Evolutionary conservation across 768 basidiomycete genomes (phyloP).

Genomic region (Pleurotus platypus): DNA sequence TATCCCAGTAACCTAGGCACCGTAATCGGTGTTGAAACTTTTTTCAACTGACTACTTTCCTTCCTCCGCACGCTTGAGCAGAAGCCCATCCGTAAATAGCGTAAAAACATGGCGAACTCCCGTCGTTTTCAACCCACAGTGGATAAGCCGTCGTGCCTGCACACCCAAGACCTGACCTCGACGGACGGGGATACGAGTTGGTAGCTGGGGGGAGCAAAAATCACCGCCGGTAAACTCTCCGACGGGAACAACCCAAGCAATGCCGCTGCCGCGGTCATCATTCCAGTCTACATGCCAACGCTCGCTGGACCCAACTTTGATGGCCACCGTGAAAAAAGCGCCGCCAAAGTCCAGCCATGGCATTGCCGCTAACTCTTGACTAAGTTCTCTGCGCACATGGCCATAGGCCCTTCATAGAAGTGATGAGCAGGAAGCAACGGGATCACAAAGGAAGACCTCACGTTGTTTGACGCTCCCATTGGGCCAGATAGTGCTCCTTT

Average conservation of each 20-base stretch:
- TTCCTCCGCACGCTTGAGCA: no score
- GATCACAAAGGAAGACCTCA: neutral
- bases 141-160: neutral
- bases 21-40: no score
- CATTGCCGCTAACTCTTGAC: neutral
- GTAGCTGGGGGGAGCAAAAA: conserved; percentile 19
- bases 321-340: conserved; percentile 20
- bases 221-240: conserved; percentile 19
- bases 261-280: conserved; percentile 10
- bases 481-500: neutral
- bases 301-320: conserved; percentile 24
- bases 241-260: conserved; percentile 17
- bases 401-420: neutral
- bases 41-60: no score
- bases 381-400: neutral
- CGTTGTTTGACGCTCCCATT: neutral
- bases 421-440: no score
- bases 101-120: no score
- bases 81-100: no score
- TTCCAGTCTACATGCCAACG: conserved; percentile 21
- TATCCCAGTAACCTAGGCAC: no score
- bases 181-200: conserved; percentile 14
- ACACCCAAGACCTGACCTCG: conserved; percentile 18
- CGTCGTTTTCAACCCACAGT: no score
- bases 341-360: conserved; percentile 17